Base-by-base conservation (phyloP, 176 grass and related monocot species). In the Carex littledalei region DNA sequence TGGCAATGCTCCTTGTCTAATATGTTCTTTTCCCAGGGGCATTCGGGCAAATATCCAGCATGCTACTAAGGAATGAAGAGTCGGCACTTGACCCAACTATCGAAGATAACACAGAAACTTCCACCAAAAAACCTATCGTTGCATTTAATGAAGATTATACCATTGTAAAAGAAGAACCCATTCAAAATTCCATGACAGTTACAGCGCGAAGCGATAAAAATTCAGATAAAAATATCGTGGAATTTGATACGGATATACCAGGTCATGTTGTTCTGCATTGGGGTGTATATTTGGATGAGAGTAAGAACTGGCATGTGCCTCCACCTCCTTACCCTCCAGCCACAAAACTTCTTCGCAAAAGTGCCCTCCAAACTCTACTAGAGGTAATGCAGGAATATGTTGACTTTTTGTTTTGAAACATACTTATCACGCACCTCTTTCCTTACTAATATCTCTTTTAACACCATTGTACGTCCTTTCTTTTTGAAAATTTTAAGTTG, bases 201-300 rank as follows among this genome's bases (percentile, higher is more conserved):
- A 89, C 88, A 77, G 91, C 91, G 54, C 85, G 24, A 81, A 88
- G 83, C 53, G 86, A 68, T 55, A 83, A 87, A 69, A 79, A 32
- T 56, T 54, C 84, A 64, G 68, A 87, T 76, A 90, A 93, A 90
- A 92, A 87, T 66, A 55, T 86, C 9, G 90, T 98, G 71, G 85
- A 94, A 88, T 90, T 95, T 71, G 90, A 98, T 68, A 95, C 85
- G 84, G 93, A 98, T 88, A 86, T 98, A 63, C 88, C 93, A 88
- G 96, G 91, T 73, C 85, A 94, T 88, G 91, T 98, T 86, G 75
- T 89, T 67, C 79, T 98, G 82, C 96, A 95, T 85, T 98, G 96
- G 96, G 96, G 96, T 85, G 89, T 95, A 81, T 94, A 86, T 82
- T 92, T 83, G 91, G 85, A 86, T 57, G 89, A 94, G 82, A 90